Evolutionary conservation across 2,329 filamentous ascomycete species (phyloP).

Genomic region (Hyphodiscus sp.): DNA sequence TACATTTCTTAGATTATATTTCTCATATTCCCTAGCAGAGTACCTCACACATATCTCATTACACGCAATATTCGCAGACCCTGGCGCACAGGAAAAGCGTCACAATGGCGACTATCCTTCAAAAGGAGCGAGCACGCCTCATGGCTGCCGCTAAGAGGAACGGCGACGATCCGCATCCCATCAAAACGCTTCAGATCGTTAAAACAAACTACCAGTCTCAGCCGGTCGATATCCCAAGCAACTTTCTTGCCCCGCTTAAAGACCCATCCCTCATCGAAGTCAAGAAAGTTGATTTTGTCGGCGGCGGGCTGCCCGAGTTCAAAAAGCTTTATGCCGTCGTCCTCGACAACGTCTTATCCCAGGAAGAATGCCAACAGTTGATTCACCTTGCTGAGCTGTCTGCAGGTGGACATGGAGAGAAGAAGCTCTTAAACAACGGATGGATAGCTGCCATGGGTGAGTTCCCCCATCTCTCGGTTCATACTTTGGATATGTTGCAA

Average conservation of each 20-base stretch:
- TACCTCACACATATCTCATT: no score
- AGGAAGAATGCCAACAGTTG: constrained; percentile 56
- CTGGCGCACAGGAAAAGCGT: neutral
- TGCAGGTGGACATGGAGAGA: constrained; percentile 35
- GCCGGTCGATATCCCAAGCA: neutral
- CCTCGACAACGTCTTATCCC: constrained; percentile 40
- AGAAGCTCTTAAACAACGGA: constrained; percentile 24
- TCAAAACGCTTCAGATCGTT: neutral
- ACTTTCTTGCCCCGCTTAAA: neutral
- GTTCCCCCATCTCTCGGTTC: no score
- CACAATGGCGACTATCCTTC: neutral
- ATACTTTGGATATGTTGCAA: no score
- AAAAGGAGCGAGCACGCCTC: neutral
- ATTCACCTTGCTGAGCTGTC: constrained; percentile 40
- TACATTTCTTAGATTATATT: no score
- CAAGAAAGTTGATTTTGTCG: neutral
- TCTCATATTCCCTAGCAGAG: no score
- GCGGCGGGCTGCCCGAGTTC: neutral
- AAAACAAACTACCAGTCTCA: neutral
- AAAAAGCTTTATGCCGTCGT: neutral
- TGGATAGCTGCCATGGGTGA: constrained; percentile 59
- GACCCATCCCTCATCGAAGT: neutral
- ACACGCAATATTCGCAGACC: no score
- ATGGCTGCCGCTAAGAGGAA: neutral
- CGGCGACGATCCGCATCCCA: neutral